A percentile compares a stretch with the other conserved stretches of the same genome.
Conservation (phyloP, 2,329 filamentous ascomycete species). For the Leptographium lundbergii region DNA sequence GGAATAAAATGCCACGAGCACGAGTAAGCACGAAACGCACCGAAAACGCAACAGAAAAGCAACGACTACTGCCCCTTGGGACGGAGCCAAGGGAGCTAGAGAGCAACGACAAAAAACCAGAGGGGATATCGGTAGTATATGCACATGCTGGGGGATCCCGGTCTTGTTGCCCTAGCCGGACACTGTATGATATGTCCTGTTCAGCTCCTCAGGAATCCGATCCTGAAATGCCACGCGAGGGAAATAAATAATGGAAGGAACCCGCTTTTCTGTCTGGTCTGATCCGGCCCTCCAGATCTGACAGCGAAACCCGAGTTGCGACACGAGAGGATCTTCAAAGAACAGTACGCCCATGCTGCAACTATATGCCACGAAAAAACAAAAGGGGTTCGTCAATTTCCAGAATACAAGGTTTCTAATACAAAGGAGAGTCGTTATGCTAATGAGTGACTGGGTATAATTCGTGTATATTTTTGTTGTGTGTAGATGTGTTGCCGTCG, state of each 20-base stretch:
- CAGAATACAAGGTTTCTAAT: slow-evolving; percentile 2
- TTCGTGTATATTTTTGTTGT: neutral
- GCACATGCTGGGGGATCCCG: too few relatives aligned
- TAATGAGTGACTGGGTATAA: slow-evolving; percentile 7
- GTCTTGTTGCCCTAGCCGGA: too few relatives aligned
- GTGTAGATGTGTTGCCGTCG: neutral
- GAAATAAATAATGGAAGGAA: slow-evolving; percentile 1
- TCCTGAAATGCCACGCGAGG: too few relatives aligned
- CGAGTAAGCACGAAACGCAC: neutral
- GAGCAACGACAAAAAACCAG: too few relatives aligned
- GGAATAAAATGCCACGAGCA: neutral
- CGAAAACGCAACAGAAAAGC: too few relatives aligned
- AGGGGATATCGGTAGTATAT: too few relatives aligned
- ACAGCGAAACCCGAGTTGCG: neutral
- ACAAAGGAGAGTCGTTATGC: slow-evolving; percentile 7
- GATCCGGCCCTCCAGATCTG: neutral
- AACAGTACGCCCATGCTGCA: neutral
- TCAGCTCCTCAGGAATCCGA: too few relatives aligned
- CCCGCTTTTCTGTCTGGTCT: neutral
- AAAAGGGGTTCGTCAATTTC: neutral
- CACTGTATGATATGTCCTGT: too few relatives aligned
- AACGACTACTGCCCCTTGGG: too few relatives aligned
- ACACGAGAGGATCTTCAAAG: neutral
- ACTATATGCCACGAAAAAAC: neutral
- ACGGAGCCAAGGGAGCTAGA: too few relatives aligned